A percentile compares a stretch with the other conserved stretches of the same genome.
phyloP scores from a whole-genome alignment of 441 rosid species.

The Gossypium davidsonii region DNA sequence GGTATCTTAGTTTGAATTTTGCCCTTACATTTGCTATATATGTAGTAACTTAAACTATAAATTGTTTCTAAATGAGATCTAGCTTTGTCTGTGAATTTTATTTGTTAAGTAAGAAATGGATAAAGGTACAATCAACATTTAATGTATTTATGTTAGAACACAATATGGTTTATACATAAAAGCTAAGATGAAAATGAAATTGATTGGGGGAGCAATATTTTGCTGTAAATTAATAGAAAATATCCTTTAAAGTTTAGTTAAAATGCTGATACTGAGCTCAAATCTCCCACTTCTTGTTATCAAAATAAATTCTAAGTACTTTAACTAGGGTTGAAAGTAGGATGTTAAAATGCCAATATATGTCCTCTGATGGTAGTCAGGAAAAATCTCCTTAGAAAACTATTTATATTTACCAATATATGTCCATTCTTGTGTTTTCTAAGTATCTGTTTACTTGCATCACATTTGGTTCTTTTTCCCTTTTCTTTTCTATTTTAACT shows the following conservation, averaged over 20 bases:
- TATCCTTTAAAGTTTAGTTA: not conserved
- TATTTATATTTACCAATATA: not conserved
- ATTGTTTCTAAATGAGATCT: not conserved
- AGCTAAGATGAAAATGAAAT: not conserved
- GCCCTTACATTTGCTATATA: not conserved
- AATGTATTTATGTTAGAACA: not conserved
- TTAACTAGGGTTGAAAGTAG: not conserved
- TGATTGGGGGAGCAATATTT: not conserved
- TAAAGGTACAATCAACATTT: not conserved
- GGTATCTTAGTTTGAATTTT: constrained; percentile 3
- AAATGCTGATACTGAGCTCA: not conserved
- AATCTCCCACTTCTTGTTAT: not conserved
- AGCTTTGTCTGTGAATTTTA: not conserved
- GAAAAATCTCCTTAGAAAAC: not conserved
- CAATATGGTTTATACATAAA: not conserved
- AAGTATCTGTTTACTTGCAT: not conserved
- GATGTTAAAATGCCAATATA: not conserved
- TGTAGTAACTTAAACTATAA: not conserved
- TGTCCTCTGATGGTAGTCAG: constrained; percentile 3
- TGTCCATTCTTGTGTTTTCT: not conserved
- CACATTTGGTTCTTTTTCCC: not conserved
- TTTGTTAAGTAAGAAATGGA: not conserved
- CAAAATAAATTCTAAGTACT: not conserved
- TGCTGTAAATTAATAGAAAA: not conserved
- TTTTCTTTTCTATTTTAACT: not conserved